Conservation (phyloP, 495 filamentous ascomycete species). For the Xylaria palmicola region DNA sequence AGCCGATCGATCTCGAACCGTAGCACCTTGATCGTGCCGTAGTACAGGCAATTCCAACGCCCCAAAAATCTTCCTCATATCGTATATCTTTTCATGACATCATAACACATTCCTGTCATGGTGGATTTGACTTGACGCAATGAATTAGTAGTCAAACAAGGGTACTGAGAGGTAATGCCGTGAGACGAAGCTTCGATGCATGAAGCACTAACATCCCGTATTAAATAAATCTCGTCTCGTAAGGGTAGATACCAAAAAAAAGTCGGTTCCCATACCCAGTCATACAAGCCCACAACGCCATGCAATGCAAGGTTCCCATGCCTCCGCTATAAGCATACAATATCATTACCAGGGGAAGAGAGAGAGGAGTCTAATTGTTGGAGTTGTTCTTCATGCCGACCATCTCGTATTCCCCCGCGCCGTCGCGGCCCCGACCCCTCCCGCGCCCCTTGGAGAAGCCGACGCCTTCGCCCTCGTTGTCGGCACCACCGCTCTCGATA, state of each 20-base stretch:
- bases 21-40: no score
- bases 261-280: neutral
- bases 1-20: no score
- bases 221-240: neutral
- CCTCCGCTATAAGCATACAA: constrained; percentile 1
- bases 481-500: constrained; percentile 16
- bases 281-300: constrained; percentile 15
- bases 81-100: no score
- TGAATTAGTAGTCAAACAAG: neutral
- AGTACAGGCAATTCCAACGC: no score
- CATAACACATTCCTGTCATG: no score
- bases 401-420: constrained; percentile 79
- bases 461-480: constrained; percentile 46
- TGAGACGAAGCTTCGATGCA: neutral
- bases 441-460: constrained; percentile 52
- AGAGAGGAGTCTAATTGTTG: constrained; percentile 7
- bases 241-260: neutral
- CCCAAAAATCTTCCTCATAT: no score
- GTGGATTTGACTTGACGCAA: neutral
- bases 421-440: constrained; percentile 55
- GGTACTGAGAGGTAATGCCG: neutral
- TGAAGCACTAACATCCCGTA: neutral
- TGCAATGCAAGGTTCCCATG: constrained; percentile 14
- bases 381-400: constrained; percentile 42
- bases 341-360: neutral